Evolutionary conservation across 129 eudicot species (phyloP), one percentile per base, ranked within the genome.

Genomic region (Flaveria bidentis): DNA sequence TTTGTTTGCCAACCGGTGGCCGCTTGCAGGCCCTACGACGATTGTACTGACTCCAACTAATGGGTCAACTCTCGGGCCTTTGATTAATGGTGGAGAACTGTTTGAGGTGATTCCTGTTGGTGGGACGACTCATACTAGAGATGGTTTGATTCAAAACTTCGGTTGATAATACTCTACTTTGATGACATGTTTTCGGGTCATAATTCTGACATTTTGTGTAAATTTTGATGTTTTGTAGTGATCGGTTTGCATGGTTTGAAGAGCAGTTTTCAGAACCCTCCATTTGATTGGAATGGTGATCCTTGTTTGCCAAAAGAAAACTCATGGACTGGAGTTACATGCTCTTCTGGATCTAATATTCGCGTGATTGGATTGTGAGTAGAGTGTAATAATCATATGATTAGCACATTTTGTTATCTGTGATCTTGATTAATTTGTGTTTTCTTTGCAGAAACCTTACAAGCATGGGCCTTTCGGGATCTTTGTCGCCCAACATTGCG

Each of bases 201-300:
- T 13, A 2, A 22, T 0, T 6, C 11, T 78, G 47, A 60, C 22
- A 78, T 9, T 53, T 67, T 9, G 36, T 51, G 11, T 57, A 20
- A 20, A 51, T 77, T 73, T 75, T 0, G 25, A 70, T 14, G 36
- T 75, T 18, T 78, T 84, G 1, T 17, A 95, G 99, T 84, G 26
- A 87, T 89, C 65, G 92, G 86, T 2, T 71, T 95, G 89, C 80
- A 76, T 71, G 62, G 50, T n/a, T 36, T 95, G 79, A 95, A 87
- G 77, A 72, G 69, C 52, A 74, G 91, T 76, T 90, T 95, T 80
- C 72, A 55, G 71, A 89, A 89, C 77, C 89, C 93, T 61, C 99
- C 99, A n/a, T 77, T 82, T 50, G 99, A 91, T 84, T 91, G 97
- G 99, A 81, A 71, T 69, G 99, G 99, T 33, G 99, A 95, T 86